Base-by-base conservation (phyloP, 1,139 yeast species). In the Blastobotrys serpentis region DNA sequence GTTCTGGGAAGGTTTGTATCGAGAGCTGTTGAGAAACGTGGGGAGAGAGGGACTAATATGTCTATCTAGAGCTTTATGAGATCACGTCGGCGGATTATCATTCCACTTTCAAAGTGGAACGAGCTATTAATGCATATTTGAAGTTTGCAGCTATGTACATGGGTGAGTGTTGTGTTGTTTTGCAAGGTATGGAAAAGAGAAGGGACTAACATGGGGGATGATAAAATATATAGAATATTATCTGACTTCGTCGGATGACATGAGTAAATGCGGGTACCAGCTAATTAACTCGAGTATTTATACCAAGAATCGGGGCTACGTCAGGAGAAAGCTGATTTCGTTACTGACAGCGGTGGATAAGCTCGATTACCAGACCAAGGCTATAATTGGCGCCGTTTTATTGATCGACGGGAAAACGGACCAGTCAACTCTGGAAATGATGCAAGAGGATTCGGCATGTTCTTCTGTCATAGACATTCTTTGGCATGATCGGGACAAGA, bases 361-460 rank as follows among this genome's bases (percentile, higher is more conserved):
- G 16, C 46, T 52, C 33, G 56, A 48, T 42, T 25, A 52, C 23
- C 57, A 60, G 34, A 60, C 58, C 23, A 54, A 55, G 49, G 52
- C 77, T 40, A 62, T 73, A 7, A 70, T 78, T 13, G 78, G 82
- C 7, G 78, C 78, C 56, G 67, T 80, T 3, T 57, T 81, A 22
- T 62, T 77, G 30, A 66, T 75, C 44, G 79, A 78, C 51, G 77
- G 78, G 30, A 71, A 74, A 44, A 56, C 65, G 26, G 71, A 78
- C 52, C 58, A 69, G 19, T 58, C 69, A 7, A 68, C 79, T 0
- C 58, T 78, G 38, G 74, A 71, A 47, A 65, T 73, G 50, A 63
- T 81, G 57, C 69, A 76, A 44, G 76, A 78, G 40, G 79, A 71
- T 53, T 73, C 75, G 29, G 84, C 82, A 0, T 75, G 78, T 42